Conservation (phyloP, 768 basidiomycete species). For the Hysterangium stoloniferum region DNA sequence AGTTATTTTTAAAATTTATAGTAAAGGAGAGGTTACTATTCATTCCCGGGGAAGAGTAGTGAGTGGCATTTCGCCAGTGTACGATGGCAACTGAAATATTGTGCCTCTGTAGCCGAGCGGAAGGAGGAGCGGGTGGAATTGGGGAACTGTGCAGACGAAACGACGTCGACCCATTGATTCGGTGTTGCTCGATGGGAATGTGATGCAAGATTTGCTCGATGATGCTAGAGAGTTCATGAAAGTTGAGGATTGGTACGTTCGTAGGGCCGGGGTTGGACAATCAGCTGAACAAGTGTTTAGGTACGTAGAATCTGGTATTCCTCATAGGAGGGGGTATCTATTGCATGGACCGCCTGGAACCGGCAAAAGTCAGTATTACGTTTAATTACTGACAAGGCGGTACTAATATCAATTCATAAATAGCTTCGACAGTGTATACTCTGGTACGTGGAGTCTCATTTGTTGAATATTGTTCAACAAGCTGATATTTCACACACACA, state of each 20-base stretch:
- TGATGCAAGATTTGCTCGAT: conserved; percentile 37
- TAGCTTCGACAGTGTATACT: conserved; percentile 36
- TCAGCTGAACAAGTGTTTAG: conserved; percentile 20
- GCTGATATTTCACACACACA: background rate
- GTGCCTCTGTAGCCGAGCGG: conserved; percentile 9
- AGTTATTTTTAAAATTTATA: too few species aligned
- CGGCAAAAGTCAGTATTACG: conserved; percentile 38
- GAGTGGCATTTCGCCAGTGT: background rate
- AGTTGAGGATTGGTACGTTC: conserved; percentile 39
- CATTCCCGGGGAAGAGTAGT: background rate
- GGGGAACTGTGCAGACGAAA: conserved; percentile 24
- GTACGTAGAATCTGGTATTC: conserved; percentile 50
- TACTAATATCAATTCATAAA: background rate
- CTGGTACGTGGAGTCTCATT: conserved; percentile 24
- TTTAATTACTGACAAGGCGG: conserved; percentile 13
- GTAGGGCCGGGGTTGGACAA: conserved; percentile 29
- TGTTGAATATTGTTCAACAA: background rate
- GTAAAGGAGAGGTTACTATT: conserved; percentile 1
- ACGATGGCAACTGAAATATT: background rate
- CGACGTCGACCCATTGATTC: conserved; percentile 41
- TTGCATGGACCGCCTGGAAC: conserved; percentile 54
- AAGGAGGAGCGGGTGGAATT: background rate
- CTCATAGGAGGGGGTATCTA: conserved; percentile 48
- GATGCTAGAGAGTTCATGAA: conserved; percentile 47
- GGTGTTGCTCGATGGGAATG: conserved; percentile 41